Evolutionary conservation across 2,329 filamentous ascomycete genomes (phyloP), one percentile per base, ranked within the genome.

Genomic region (Akanthomyces lecanii): DNA sequence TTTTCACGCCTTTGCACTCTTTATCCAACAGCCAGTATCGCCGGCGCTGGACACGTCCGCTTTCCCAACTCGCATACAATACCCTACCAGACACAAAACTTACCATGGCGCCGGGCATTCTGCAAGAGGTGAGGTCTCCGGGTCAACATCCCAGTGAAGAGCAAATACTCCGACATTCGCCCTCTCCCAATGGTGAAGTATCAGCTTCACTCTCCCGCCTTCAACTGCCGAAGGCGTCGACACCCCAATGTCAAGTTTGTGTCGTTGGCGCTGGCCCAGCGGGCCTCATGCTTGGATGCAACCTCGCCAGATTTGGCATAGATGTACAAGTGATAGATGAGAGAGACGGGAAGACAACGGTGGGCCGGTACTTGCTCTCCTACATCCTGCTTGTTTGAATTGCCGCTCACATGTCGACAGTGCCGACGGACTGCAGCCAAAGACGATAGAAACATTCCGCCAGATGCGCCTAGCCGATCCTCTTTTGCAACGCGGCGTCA

Each of bases 361-460:
- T 87, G 10, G 89, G 89, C 71, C 76, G 77, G 77, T 79, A 76
- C 70, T 67, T n/a, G 36, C 21, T 7, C 40, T 28, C 38, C 16
- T 18, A 16, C 10, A 2, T n/a, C 56, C 42, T 16, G 50, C 23
- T 33, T 18, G 33, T 25, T 21, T 40, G 44, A 25, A 8, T 18
- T 21, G 14, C 21, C 23, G 23, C 53, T 63, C 18, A 62, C 59
- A 33, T 42, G 25, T 18, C 11, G 11, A 28, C 69, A 82, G 81
- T 72, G 88, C 88, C 65, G 89, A 92, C 72, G 89, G 89, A 47
- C 78, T 92, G 59, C 89, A 92, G 70, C 89, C 89, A 51, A 92
- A 92, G 75, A 89, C 88, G 1, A 90, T 92, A 69, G 89, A 92
- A 76, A 92, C 89, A 0, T 83, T 91, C 68, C 83, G 85, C 65